Evolutionary conservation across 192 early-diverging fungal species (phyloP).

Genomic region (Backusella macrospora): DNA sequence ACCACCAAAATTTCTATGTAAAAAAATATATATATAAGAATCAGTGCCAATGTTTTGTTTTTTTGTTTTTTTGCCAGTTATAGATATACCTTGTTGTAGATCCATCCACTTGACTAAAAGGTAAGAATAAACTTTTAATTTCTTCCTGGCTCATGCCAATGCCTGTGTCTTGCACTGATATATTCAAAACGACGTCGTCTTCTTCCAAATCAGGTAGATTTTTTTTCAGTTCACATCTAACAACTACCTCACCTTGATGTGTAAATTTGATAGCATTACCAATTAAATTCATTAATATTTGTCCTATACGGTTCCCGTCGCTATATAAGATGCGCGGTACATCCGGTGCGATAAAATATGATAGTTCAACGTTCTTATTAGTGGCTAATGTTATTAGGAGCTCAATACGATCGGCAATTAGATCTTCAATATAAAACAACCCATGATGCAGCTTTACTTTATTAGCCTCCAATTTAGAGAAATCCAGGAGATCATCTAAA

Average conservation of each 20-base stretch:
- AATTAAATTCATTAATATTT: constrained; percentile 76
- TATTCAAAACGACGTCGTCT: constrained; percentile 39
- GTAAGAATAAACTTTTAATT: constrained; percentile 53
- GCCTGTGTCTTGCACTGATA: constrained; percentile 51
- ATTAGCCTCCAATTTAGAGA: constrained; percentile 51
- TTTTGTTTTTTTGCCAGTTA: constrained; percentile 43
- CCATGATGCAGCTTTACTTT: constrained; percentile 49
- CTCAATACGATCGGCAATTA: constrained; percentile 52
- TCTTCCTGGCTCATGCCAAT: constrained; percentile 48
- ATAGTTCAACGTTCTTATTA: constrained; percentile 61
- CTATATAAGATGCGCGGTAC: constrained; percentile 61
- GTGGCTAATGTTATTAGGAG: constrained; percentile 63
- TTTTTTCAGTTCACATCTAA: constrained; percentile 41
- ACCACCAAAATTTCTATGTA: constrained; percentile 41
- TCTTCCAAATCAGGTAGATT: constrained; percentile 27
- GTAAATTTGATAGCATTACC: constrained; percentile 79
- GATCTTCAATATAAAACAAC: constrained; percentile 45
- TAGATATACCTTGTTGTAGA: constrained; percentile 54
- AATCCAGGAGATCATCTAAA: constrained; percentile 50
- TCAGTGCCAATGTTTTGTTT: neutral
- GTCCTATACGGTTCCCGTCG: constrained; percentile 67
- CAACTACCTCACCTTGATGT: constrained; percentile 51
- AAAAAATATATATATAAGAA: neutral
- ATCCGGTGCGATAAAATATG: constrained; percentile 55
- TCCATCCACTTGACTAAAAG: constrained; percentile 67